Base-by-base conservation (phyloP, 2,329 filamentous ascomycete genomes). In the Fusarium sp. region DNA sequence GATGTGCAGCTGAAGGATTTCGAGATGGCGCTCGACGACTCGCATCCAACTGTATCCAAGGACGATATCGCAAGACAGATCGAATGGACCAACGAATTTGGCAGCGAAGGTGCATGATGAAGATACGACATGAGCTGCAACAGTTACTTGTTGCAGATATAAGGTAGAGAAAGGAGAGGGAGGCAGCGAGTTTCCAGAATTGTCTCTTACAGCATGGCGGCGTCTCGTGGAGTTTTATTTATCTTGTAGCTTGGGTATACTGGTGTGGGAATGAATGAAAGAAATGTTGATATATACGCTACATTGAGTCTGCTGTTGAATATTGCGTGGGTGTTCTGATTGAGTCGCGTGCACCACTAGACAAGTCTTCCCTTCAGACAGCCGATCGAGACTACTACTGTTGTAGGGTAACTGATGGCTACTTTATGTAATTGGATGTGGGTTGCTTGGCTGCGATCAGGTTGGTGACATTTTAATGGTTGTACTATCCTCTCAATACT, bases 21-120 rank as follows among this genome's bases (percentile, higher is more conserved):
- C 77, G 86, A 97, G 78, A 94, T 95, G 79, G 95, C 96, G 2
- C 92, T 99, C 76, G 94, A 94, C 77, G 90, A 91, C 48, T 93
- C 93, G 53, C 85, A 96, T 77, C 96, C 96, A 24, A 98, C 96
- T 0, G 96, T 99, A 56, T 96, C 94, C 55, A 86, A 88, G 53
- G 94, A 94, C 53, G 97, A 99, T 78, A 86, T 99, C 47, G 87
- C 89, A 72, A 87, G 89, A 76, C 98, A 95, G 79, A 86, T 92
- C 48, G 94, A 98, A 46, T 99, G 96, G 96, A 99, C 96, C 12
- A 88, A 91, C 76, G 94, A 98, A 82, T 98, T 98, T 82, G 95
- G 95, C 60, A 97, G 94, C 78, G 95, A 98, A 79, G 95, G 95
- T 20, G 84, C 85, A 72, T 87, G 72, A 78, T 48, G 64, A 71